Evolutionary conservation across 805 yeast species (phyloP), one percentile per base, ranked within the genome.

Genomic region (Teunomyces panamensis): DNA sequence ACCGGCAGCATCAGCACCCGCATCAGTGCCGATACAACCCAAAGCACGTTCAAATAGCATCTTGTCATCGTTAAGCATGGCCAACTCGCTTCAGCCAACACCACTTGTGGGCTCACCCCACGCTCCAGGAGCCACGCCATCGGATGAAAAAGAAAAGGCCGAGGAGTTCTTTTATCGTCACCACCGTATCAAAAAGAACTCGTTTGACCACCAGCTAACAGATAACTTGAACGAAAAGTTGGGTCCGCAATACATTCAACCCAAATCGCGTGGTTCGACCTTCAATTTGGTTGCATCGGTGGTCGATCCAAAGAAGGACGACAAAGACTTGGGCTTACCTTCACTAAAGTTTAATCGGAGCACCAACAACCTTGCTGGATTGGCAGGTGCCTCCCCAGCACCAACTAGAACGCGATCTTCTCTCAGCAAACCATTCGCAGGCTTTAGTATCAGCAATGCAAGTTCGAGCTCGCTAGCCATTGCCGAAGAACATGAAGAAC

Each of bases 101-200:
- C 62, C 56, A 36, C 49, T 37, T 9, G 49, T 42, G 16, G 55
- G 49, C 9, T 47, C 53, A 13, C 49, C 58, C 24, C 27, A 37
- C 55, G 7, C 49, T 52, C 24, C 46, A 49, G 27, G 41, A 35
- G 17, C 30, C 51, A 13, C 52, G 53, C 73, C 84, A 0, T 78
- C 76, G 1, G 81, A 80, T 0, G 37, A 30, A 14, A 17, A 30
- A 24, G 37, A 32, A 11, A 42, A 20, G 20, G 79, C 78, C 1
- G 81, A 80, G 53, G 83, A 79, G 39, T 80, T 80, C 56, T 81
- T 82, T 56, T 71, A 72, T 48, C 57, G 55, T 24, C 48, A 54
- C 48, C 50, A 55, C 17, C 51, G 44, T 32, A 39, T 42, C 44
- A 45, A 49, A 16, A 32, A 48, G 37, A 37, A 33, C 24, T 16